A percentile compares a stretch with the other conserved stretches of the same genome.
Conservation (phyloP, 75 land plant species). For the Azolla pinnata region DNA sequence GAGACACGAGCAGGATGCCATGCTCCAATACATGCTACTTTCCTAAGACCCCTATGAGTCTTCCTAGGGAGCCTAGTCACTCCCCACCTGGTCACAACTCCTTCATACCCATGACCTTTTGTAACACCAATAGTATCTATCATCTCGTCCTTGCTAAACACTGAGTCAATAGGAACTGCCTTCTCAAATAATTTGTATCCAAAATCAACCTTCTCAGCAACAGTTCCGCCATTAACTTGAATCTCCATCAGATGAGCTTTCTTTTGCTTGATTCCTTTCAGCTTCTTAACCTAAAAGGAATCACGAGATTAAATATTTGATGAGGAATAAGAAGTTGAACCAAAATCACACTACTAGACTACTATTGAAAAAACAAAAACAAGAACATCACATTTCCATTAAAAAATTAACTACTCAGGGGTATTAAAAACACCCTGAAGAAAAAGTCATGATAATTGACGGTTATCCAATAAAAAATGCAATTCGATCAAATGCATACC, state of each 20-base stretch:
- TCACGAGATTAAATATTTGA: too few relatives aligned
- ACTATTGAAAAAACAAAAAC: too few relatives aligned
- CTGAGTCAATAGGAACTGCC: slow-evolving; percentile 26
- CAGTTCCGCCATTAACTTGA: slow-evolving; percentile 73
- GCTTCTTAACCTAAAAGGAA: slow-evolving; percentile 66
- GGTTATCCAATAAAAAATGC: too few relatives aligned
- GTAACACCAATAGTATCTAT: slow-evolving; percentile 40
- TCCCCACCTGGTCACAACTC: slow-evolving; percentile 45
- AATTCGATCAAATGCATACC: too few relatives aligned
- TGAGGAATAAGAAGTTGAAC: too few relatives aligned
- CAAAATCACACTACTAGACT: too few relatives aligned
- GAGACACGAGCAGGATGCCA: slow-evolving; percentile 53
- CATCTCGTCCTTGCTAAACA: slow-evolving; percentile 46
- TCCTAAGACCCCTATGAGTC: slow-evolving; percentile 42
- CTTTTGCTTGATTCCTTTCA: slow-evolving; percentile 80
- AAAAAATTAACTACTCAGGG: too few relatives aligned
- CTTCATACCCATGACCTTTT: slow-evolving; percentile 42
- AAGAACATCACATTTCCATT: too few relatives aligned
- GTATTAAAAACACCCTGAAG: too few relatives aligned
- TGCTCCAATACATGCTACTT: slow-evolving; percentile 48
- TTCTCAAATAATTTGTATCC: slow-evolving; percentile 51
- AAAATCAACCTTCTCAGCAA: slow-evolving; percentile 73
- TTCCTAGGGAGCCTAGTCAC: slow-evolving; percentile 39
- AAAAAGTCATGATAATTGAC: too few relatives aligned
- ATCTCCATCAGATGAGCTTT: slow-evolving; percentile 87